Percentiles rank a stretch among this genome's conserved stretches.
Conservation (phyloP, 345 rosid species). For the Jatropha curcas region DNA sequence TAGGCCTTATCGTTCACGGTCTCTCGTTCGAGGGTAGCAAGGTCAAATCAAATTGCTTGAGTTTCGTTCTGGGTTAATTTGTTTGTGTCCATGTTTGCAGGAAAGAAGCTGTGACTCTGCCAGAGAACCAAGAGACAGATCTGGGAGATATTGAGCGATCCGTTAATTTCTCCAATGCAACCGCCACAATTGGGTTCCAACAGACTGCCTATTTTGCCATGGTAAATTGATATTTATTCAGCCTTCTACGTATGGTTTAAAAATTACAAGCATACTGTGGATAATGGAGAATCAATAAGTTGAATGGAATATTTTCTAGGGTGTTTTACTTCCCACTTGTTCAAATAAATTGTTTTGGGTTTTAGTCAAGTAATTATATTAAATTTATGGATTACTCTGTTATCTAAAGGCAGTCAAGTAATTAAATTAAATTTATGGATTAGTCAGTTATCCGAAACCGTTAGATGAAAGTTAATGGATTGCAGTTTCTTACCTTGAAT, state of each 20-base stretch:
- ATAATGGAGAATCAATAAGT: neutral
- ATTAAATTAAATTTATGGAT: too few species aligned
- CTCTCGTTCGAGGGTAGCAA: neutral
- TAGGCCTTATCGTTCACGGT: too few species aligned
- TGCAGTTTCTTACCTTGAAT: neutral
- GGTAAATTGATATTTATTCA: slow-evolving; percentile 40
- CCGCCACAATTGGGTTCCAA: slow-evolving; percentile 52
- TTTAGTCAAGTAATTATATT: too few species aligned
- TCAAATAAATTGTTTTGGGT: too few species aligned
- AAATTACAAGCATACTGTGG: too few species aligned
- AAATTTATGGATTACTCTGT: neutral
- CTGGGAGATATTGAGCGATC: slow-evolving; percentile 54
- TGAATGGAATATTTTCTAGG: neutral
- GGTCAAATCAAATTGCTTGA: neutral
- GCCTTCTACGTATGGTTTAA: neutral
- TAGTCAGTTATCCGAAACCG: neutral
- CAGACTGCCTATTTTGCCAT: slow-evolving; percentile 53
- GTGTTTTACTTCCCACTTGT: too few species aligned
- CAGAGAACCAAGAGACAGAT: slow-evolving; percentile 58
- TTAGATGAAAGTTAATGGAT: neutral
- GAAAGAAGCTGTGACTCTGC: slow-evolving; percentile 75
- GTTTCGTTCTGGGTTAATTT: neutral
- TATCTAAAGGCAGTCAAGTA: too few species aligned
- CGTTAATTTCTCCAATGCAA: slow-evolving; percentile 38
- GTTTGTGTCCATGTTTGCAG: slow-evolving; percentile 38